Conservation (phyloP, 768 basidiomycete genomes). For the Boletus speciosus region DNA sequence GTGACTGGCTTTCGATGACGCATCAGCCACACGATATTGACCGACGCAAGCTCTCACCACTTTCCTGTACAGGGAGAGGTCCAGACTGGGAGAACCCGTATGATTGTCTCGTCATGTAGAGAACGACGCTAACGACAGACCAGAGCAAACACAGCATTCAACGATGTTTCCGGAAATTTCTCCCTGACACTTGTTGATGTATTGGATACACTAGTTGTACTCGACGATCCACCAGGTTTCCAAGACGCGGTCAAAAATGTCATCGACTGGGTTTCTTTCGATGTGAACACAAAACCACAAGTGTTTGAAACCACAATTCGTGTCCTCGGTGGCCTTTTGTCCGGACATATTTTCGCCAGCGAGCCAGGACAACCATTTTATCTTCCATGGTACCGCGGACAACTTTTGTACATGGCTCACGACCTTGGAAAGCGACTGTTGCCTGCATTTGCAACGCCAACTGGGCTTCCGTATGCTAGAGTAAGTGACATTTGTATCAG, state of each 20-base stretch:
- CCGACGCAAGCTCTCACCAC: constrained; percentile 65
- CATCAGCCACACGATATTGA: constrained; percentile 12
- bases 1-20: constrained; percentile 35
- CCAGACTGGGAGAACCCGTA: constrained; percentile 84
- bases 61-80: constrained; percentile 85
- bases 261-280: constrained; percentile 82
- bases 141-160: constrained; percentile 70
- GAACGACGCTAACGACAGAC: constrained; percentile 13
- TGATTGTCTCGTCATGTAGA: constrained; percentile 29
- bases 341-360: constrained; percentile 80
- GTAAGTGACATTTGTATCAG: constrained; percentile 35
- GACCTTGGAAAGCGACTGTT: constrained; percentile 85
- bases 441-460: constrained; percentile 89
- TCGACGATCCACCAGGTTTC: constrained; percentile 75
- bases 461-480: constrained; percentile 89
- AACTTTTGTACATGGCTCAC: constrained; percentile 75
- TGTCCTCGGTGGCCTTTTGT: constrained; percentile 85
- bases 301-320: constrained; percentile 97
- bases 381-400: constrained; percentile 80
- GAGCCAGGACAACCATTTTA: constrained; percentile 62
- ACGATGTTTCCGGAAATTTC: constrained; percentile 95
- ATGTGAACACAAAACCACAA: constrained; percentile 95
- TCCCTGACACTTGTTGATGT: constrained; percentile 81
- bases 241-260: constrained; percentile 81
- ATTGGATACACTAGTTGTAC: constrained; percentile 87